A percentile compares a stretch with the other conserved stretches of the same genome.
Conservation (phyloP, 495 filamentous ascomycete genomes). For the Podospora tetraspora region DNA sequence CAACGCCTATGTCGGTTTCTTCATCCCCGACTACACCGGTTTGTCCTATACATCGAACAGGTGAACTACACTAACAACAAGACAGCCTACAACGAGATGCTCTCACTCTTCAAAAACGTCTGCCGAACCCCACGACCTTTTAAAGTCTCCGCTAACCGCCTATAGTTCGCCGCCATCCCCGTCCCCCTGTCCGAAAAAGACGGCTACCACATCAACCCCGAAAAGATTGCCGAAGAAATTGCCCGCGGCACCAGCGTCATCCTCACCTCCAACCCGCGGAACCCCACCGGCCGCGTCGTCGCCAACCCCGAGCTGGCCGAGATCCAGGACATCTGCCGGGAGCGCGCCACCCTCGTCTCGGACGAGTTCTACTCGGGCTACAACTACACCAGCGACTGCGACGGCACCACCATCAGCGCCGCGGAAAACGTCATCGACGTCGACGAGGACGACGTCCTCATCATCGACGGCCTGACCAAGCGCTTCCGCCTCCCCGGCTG, state of each 20-base stretch:
- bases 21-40: slow-evolving; percentile 64
- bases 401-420: slow-evolving; percentile 79
- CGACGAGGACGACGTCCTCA: slow-evolving; percentile 67
- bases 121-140: slow-evolving; percentile 19
- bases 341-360: slow-evolving; percentile 83
- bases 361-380: slow-evolving; percentile 97
- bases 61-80: slow-evolving; percentile 16
- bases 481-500: slow-evolving; percentile 93
- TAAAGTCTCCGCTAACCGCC: background rate
- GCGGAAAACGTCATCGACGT: slow-evolving; percentile 78
- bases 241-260: slow-evolving; percentile 82
- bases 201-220: slow-evolving; percentile 83
- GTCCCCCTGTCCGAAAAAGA: slow-evolving; percentile 78
- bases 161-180: slow-evolving; percentile 80
- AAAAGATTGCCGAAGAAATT: slow-evolving; percentile 89
- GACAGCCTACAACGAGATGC: slow-evolving; percentile 88
- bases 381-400: slow-evolving; percentile 88
- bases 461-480: slow-evolving; percentile 95
- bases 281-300: slow-evolving; percentile 87
- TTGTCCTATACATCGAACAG: background rate
- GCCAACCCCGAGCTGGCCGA: slow-evolving; percentile 72
- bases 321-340: slow-evolving; percentile 88
- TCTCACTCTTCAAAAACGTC: slow-evolving; percentile 83
- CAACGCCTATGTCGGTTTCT: slow-evolving; percentile 86
- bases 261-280: slow-evolving; percentile 92